Percentiles rank a stretch among this genome's conserved stretches.
Conservation (phyloP, 2,329 filamentous ascomycete species). For the Zasmidium citrigriseum region DNA sequence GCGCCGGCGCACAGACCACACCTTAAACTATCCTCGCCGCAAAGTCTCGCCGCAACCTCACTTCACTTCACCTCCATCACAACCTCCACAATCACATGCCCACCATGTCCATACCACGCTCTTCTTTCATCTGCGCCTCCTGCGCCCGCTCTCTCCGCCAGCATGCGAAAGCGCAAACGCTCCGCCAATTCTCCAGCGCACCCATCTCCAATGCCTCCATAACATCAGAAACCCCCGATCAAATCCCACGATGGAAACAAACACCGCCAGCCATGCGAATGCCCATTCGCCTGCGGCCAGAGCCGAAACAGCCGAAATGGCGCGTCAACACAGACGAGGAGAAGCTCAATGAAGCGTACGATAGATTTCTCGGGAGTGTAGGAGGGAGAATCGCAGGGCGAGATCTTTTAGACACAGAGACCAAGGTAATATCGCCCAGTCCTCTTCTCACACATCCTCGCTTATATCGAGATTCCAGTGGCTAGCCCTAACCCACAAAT, state of each 20-base stretch:
- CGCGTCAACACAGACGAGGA: constrained; percentile 73
- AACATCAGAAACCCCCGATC: constrained; percentile 25
- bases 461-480: constrained; percentile 50
- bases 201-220: constrained; percentile 15
- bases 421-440: constrained; percentile 56
- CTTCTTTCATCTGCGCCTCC: constrained; percentile 34
- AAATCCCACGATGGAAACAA: constrained; percentile 51
- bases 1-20: neutral
- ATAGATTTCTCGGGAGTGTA: constrained; percentile 66
- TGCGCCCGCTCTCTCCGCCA: constrained; percentile 30
- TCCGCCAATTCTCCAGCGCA: constrained; percentile 15
- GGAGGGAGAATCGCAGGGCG: constrained; percentile 47
- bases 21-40: too few species aligned
- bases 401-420: constrained; percentile 83
- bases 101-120: constrained; percentile 23
- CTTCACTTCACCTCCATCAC: constrained; percentile 2
- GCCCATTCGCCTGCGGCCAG: constrained; percentile 57
- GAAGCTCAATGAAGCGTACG: constrained; percentile 76
- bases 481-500: constrained; percentile 96
- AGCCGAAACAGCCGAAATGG: constrained; percentile 61
- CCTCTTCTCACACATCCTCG: neutral
- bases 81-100: neutral
- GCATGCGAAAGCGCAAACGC: constrained; percentile 3
- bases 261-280: constrained; percentile 51
- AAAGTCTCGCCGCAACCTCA: constrained; percentile 3